A percentile compares a stretch with the other conserved stretches of the same genome.
Evolutionary conservation across 108 stramenopile species (phyloP).

Genomic region (Fragilariopsis cylindrus): DNA sequence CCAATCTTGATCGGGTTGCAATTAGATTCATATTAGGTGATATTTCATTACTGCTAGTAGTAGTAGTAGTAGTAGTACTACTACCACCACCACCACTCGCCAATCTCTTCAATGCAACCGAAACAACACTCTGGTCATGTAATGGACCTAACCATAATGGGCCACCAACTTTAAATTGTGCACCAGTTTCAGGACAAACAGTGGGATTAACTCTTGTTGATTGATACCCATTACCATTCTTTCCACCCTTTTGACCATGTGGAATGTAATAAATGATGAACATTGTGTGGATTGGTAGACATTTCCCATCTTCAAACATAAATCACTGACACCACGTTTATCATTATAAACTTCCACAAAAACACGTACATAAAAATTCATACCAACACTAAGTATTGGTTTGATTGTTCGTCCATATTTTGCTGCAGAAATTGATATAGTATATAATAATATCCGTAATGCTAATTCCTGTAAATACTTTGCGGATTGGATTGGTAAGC

Average conservation of each 20-base stretch:
- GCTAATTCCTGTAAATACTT: slow-evolving; percentile 96
- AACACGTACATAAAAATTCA: slow-evolving; percentile 97
- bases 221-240: slow-evolving; percentile 59
- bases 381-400: slow-evolving; percentile 92
- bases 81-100: no score
- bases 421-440: slow-evolving; percentile 85
- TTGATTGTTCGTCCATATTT: slow-evolving; percentile 87
- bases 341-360: slow-evolving; percentile 95
- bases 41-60: slow-evolving; percentile 21
- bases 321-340: slow-evolving; percentile 84
- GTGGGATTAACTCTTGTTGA: slow-evolving; percentile 47
- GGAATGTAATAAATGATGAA: slow-evolving; percentile 83
- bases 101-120: slow-evolving; percentile 69
- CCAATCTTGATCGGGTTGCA: slow-evolving; percentile 63
- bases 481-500: slow-evolving; percentile 82
- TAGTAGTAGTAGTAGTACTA: no score
- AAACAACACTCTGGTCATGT: slow-evolving; percentile 86
- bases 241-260: slow-evolving; percentile 52
- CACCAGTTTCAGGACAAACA: slow-evolving; percentile 69
- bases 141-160: slow-evolving; percentile 96
- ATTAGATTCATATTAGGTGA: slow-evolving; percentile 51
- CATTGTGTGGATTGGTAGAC: slow-evolving; percentile 94
- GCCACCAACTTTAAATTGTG: slow-evolving; percentile 88
- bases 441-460: slow-evolving; percentile 89
- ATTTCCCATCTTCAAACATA: slow-evolving; percentile 81